A percentile compares a stretch with the other conserved stretches of the same genome.
phyloP scores from a whole-genome alignment of 495 filamentous ascomycete genomes.

The Saxophila tyrrhenica region DNA sequence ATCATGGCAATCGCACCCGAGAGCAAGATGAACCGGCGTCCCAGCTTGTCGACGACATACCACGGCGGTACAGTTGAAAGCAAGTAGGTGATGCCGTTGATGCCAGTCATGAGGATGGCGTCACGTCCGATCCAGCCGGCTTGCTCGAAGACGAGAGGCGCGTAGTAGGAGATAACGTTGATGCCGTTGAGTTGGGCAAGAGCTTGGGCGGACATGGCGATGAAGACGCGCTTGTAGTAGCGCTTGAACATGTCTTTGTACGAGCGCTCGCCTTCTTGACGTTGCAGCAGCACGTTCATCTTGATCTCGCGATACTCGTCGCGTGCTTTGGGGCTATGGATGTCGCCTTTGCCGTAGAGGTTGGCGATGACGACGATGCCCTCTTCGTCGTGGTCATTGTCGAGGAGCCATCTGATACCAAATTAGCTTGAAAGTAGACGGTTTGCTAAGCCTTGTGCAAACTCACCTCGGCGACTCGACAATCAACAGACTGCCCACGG shows the following conservation, averaged over 20 bases:
- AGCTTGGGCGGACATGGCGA: conserved; percentile 97
- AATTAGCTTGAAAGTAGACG: neutral
- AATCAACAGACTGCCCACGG: conserved; percentile 76
- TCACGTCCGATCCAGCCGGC: conserved; percentile 85
- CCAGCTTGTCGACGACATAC: conserved; percentile 93
- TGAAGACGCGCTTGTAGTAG: conserved; percentile 85
- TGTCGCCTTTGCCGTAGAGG: conserved; percentile 88
- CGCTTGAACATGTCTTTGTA: conserved; percentile 92
- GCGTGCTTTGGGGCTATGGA: conserved; percentile 78
- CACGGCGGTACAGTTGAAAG: conserved; percentile 87
- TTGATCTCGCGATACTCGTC: conserved; percentile 98
- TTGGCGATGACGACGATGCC: conserved; percentile 97
- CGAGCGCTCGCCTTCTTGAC: conserved; percentile 85
- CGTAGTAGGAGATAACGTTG: conserved; percentile 99
- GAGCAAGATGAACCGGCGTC: conserved; percentile 78
- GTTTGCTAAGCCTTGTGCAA: neutral
- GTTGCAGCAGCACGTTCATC: conserved; percentile 85
- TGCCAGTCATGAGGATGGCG: conserved; percentile 93
- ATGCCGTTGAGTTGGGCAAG: conserved; percentile 96
- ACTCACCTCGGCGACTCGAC: conserved; percentile 87
- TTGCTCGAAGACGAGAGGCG: conserved; percentile 89
- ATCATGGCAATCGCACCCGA: conserved; percentile 87
- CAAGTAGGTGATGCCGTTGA: conserved; percentile 88
- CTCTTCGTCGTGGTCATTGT: conserved; percentile 97
- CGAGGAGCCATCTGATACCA: conserved; percentile 70